A percentile compares a stretch with the other conserved stretches of the same genome.
These are phyloP conservation scores for Acacia pycnantha DNA, from an alignment of 331 rosid species.

Conservation along the genomic window DNA sequence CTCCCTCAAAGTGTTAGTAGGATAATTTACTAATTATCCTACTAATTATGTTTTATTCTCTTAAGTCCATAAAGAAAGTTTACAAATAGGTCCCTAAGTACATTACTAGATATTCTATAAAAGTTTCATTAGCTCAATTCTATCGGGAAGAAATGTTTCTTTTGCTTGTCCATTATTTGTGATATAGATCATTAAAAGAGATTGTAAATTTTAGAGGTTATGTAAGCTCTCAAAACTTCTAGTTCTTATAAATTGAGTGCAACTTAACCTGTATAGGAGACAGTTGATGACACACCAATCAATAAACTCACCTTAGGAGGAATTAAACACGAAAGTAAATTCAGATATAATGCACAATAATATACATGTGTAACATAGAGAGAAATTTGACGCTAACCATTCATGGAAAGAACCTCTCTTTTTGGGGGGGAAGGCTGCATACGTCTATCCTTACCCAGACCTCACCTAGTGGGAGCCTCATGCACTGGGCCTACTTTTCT, in stretches of 20 bases:
- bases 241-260: not conserved
- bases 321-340: not conserved
- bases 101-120: too few relatives aligned
- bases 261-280: not conserved
- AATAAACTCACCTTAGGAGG: not conserved
- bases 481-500: too few relatives aligned
- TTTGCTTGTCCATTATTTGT: not conserved
- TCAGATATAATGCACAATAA: not conserved
- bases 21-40: too few relatives aligned
- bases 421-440: too few relatives aligned
- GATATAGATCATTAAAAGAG: not conserved
- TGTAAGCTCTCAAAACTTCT: not conserved
- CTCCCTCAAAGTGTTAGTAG: too few relatives aligned
- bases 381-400: too few relatives aligned
- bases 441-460: too few relatives aligned
- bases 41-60: too few relatives aligned
- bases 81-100: too few relatives aligned
- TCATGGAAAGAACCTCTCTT: too few relatives aligned
- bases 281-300: not conserved
- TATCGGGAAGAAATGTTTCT: not conserved
- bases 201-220: not conserved
- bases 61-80: too few relatives aligned
- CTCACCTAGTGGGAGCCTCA: too few relatives aligned
- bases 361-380: not conserved
- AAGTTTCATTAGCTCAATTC: not conserved